Evolutionary conservation across 306 rosid genomes (phyloP), one percentile per base, ranked within the genome.

Genomic region (Trifolium fragiferum): DNA sequence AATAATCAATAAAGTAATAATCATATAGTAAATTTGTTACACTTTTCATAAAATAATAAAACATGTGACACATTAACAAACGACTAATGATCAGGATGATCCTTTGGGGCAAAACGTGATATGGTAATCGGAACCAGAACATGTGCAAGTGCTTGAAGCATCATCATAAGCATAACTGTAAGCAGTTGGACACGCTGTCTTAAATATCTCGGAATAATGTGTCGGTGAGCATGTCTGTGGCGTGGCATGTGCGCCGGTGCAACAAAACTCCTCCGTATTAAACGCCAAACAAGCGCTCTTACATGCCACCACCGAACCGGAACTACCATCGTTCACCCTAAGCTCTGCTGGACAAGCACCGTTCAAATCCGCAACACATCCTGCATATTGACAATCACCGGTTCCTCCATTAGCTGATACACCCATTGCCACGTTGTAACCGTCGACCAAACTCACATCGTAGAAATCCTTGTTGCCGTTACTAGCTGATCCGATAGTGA

Each of bases 91-190:
- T 60, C 41, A 35, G 6, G 66, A 63, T 0, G 88, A 72, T 47
- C 72, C 74, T 25, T 78, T 43, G 2, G 98, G 90, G 77, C 97
- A 93, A 71, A 93, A 93, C 3, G 89, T 82, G 71, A 93, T 88
- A 27, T 6, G 20, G 80, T 93, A 93, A 76, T 91, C 76, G 11
- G 98, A 83, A 37, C 83, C 86, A 63, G 92, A 69, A 64, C 98
- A 94, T 0, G 98, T 94, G 77, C 91, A 88, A 32, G 98, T 94
- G 68, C 96, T 94, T 0, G 98, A 78, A 49, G 96, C 95, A 58
- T 94, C 97, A 23, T 91, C 98, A 35, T 94, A 94, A 0, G 97
- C 98, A 20, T 91, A 94, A 70, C 97, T 94, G 12, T 94, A 94
- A 5, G 98, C 96, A 8, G 89, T 23, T 2, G 97, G 98, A 14